These are phyloP conservation scores for Dispira parvispora DNA, from an alignment of 192 early-diverging fungal species.

Conservation along the genomic window DNA sequence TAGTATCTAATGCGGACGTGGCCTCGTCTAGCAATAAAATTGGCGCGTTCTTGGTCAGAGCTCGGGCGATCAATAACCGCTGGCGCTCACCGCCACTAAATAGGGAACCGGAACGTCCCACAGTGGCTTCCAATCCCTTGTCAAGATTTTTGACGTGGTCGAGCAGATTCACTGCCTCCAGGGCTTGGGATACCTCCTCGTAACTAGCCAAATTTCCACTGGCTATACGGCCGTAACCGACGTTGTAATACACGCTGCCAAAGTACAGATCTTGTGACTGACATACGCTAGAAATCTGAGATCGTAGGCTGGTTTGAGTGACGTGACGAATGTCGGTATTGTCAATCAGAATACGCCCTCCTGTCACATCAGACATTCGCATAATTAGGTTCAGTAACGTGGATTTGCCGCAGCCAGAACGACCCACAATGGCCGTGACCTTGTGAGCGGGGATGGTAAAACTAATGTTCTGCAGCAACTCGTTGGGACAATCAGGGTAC, in stretches of 20 bases:
- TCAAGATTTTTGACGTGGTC: neutral
- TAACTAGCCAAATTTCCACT: no score
- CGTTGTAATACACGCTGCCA: slow-evolving; percentile 5
- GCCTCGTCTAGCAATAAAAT: slow-evolving; percentile 9
- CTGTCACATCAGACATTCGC: slow-evolving; percentile 16
- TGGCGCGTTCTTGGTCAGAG: slow-evolving; percentile 2
- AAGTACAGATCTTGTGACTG: neutral
- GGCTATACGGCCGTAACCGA: neutral
- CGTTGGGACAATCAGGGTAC: no score
- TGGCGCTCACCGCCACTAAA: slow-evolving; percentile 10
- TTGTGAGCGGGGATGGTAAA: slow-evolving; percentile 14
- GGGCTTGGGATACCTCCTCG: neutral
- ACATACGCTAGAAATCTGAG: neutral
- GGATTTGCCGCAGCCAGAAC: slow-evolving; percentile 28
- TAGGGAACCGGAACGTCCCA: neutral
- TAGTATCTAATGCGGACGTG: neutral
- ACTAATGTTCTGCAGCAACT: neutral
- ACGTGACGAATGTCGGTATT: neutral
- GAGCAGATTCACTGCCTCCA: neutral
- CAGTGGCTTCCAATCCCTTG: neutral
- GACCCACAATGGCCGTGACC: slow-evolving; percentile 39
- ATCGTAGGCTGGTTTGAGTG: neutral
- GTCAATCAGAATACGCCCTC: slow-evolving; percentile 11
- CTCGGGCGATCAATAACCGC: neutral
- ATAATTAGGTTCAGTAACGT: slow-evolving; percentile 23